A percentile compares a stretch with the other conserved stretches of the same genome.
These are phyloP conservation scores for Diaporthe citri DNA, from an alignment of 2,329 filamentous ascomycete species.

Conservation along the genomic window DNA sequence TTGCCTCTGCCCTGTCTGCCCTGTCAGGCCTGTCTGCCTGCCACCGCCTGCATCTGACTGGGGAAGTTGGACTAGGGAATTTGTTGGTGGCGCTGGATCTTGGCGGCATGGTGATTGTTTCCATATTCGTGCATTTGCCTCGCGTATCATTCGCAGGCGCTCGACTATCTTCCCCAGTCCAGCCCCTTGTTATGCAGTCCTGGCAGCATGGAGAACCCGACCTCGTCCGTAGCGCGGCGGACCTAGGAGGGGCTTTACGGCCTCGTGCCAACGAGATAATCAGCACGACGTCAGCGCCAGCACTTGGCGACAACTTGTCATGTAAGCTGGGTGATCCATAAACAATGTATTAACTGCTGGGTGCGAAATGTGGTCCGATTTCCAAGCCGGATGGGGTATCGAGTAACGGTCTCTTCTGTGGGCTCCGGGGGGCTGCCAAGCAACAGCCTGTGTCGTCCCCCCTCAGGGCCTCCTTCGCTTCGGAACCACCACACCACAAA, in stretches of 20 bases:
- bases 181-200: background rate
- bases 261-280: conserved; percentile 25
- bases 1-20: background rate
- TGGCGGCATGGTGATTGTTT: conserved; percentile 23
- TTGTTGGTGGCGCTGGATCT: conserved; percentile 15
- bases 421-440: conserved; percentile 29
- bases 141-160: background rate
- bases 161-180: conserved; percentile 12
- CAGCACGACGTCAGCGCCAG: conserved; percentile 27
- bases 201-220: conserved; percentile 6
- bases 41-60: background rate
- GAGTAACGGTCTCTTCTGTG: conserved; percentile 22
- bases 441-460: conserved; percentile 27
- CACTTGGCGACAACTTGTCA: conserved; percentile 26
- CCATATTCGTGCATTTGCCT: background rate
- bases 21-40: background rate
- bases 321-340: conserved; percentile 23
- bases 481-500: conserved; percentile 19
- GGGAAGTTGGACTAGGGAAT: background rate
- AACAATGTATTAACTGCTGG: conserved; percentile 4
- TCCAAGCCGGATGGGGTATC: conserved; percentile 30
- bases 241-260: background rate
- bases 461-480: conserved; percentile 9
- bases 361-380: conserved; percentile 21
- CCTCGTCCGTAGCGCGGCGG: conserved; percentile 11